phyloP scores from a whole-genome alignment of 2,329 filamentous ascomycete species.

The Nectriaceae sp. region DNA sequence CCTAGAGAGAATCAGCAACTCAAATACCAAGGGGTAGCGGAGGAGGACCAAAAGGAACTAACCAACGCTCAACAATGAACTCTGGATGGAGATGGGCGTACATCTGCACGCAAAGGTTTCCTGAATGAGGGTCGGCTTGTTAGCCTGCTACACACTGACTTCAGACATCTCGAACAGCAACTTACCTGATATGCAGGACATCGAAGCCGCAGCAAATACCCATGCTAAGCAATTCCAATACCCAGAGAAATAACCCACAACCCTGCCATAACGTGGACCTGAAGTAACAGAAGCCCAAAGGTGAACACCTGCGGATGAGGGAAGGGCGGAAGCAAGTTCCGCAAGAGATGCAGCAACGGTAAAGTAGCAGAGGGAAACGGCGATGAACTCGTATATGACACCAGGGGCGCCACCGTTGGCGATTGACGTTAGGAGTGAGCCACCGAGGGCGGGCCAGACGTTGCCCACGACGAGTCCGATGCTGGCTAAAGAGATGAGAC shows the following conservation, averaged over 20 bases:
- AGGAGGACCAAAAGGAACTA: neutral
- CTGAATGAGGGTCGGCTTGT: slow-evolving; percentile 38
- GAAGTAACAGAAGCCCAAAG: slow-evolving; percentile 60
- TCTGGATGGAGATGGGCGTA: slow-evolving; percentile 36
- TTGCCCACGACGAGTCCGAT: slow-evolving; percentile 40
- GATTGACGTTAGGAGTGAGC: slow-evolving; percentile 46
- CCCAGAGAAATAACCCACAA: slow-evolving; percentile 43
- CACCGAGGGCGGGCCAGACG: slow-evolving; percentile 41
- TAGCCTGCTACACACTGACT: slow-evolving; percentile 10
- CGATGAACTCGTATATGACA: slow-evolving; percentile 59
- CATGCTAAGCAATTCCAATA: slow-evolving; percentile 43
- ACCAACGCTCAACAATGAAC: slow-evolving; percentile 33
- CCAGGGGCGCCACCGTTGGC: slow-evolving; percentile 61
- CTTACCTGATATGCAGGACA: neutral
- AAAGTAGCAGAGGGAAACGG: slow-evolving; percentile 51
- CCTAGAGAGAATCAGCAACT: slow-evolving; percentile 9
- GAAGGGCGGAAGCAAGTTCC: slow-evolving; percentile 59
- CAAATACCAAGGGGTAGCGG: no score
- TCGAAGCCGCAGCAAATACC: slow-evolving; percentile 30
- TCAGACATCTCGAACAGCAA: neutral
- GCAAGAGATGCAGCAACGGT: slow-evolving; percentile 57
- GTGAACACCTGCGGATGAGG: slow-evolving; percentile 59
- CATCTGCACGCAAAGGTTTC: slow-evolving; percentile 39
- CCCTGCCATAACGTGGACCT: slow-evolving; percentile 48
- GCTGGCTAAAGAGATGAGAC: slow-evolving; percentile 37